Evolutionary conservation across 192 early-diverging fungal species (phyloP).

Genomic region (Diversispora eburnea): DNA sequence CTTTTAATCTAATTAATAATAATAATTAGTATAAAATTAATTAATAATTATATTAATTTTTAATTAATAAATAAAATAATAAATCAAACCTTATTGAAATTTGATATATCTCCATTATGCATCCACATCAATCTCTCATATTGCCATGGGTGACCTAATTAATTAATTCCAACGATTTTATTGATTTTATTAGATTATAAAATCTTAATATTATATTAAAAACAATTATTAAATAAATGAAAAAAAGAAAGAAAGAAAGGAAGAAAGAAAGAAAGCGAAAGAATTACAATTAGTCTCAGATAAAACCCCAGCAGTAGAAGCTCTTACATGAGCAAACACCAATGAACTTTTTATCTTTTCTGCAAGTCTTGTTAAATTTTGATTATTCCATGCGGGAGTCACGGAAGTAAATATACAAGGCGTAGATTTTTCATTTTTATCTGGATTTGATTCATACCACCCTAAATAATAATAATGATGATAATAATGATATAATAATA

Average conservation of each 20-base stretch:
- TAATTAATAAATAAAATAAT: background rate
- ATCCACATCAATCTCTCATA: constrained; percentile 78
- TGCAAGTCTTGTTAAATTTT: constrained; percentile 68
- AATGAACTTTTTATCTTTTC: constrained; percentile 70
- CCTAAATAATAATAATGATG: constrained; percentile 33
- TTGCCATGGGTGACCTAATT: constrained; percentile 55
- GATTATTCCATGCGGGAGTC: constrained; percentile 79
- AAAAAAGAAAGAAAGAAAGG: background rate
- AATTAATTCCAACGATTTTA: background rate
- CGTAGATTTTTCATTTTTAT: constrained; percentile 48
- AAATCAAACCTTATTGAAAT: constrained; percentile 52
- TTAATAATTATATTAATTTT: background rate
- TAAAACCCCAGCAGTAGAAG: constrained; percentile 69
- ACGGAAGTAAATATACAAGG: constrained; percentile 81
- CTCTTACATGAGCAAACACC: constrained; percentile 79
- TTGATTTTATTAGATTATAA: too few species aligned
- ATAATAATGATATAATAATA: background rate
- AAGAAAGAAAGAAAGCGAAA: background rate
- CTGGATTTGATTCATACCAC: constrained; percentile 62
- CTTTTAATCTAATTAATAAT: constrained; percentile 57
- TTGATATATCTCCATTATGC: constrained; percentile 73
- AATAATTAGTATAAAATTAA: background rate
- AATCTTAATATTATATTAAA: background rate
- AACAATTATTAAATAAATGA: background rate
- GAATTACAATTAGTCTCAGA: constrained; percentile 71